Conservation (phyloP, 805 yeast species). For the Ogataea paraovalis region DNA sequence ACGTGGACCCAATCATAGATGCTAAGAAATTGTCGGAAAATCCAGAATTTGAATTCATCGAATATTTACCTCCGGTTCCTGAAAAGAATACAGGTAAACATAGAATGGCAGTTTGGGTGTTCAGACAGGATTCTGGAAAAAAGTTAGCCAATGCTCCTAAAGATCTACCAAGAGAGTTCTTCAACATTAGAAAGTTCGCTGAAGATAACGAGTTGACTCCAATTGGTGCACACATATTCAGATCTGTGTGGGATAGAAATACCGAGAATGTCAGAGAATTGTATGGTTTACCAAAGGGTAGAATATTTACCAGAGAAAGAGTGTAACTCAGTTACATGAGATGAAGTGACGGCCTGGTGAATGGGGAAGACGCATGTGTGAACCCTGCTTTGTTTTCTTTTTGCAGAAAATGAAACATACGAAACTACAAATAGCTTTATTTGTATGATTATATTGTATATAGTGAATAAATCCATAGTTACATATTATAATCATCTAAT, state of each 20-base stretch:
- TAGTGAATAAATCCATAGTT: too few species aligned
- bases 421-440: too few species aligned
- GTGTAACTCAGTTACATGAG: conserved; percentile 9
- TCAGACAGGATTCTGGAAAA: conserved; percentile 53
- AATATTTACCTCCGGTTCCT: conserved; percentile 79
- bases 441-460: too few species aligned
- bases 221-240: conserved; percentile 90
- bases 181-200: conserved; percentile 71
- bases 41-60: conserved; percentile 43
- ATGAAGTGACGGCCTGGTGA: too few species aligned
- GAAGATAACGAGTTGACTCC: conserved; percentile 54
- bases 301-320: conserved; percentile 67
- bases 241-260: conserved; percentile 77
- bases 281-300: conserved; percentile 72
- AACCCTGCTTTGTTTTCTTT: neutral
- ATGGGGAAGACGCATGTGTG: too few species aligned
- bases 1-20: conserved; percentile 54
- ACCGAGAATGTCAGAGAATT: conserved; percentile 62
- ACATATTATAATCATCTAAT: too few species aligned
- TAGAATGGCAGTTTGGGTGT: conserved; percentile 86
- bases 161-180: conserved; percentile 41
- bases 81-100: conserved; percentile 84
- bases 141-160: conserved; percentile 20
- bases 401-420: too few species aligned
- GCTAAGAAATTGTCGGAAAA: conserved; percentile 35